phyloP scores from a whole-genome alignment of 768 basidiomycete genomes.

The Mycena leptocephala region DNA sequence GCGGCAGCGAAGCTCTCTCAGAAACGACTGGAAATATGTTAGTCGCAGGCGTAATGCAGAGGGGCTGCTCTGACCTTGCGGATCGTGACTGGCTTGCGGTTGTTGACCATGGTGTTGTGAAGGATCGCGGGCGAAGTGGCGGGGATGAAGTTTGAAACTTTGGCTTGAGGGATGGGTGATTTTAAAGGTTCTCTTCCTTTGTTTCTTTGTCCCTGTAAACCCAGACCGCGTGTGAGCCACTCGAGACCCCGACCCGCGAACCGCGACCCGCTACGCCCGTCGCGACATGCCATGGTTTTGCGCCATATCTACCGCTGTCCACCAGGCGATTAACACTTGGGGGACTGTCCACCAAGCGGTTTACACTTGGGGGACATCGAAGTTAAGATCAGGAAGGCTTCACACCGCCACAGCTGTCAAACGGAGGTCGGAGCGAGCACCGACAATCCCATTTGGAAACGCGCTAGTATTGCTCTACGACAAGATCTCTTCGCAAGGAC shows the following conservation, averaged over 20 bases:
- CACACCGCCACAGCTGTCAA: background rate
- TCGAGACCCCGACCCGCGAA: too few species aligned
- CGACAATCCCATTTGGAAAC: too few species aligned
- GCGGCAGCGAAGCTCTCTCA: background rate
- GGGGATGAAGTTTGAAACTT: too few species aligned
- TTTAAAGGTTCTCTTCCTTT: background rate
- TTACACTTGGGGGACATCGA: too few species aligned
- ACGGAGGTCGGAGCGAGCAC: too few species aligned
- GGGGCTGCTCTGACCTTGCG: background rate
- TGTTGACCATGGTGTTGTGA: slow-evolving; percentile 1
- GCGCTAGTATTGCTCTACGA: too few species aligned
- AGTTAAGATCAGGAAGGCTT: background rate
- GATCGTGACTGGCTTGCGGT: background rate
- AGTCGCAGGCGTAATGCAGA: background rate
- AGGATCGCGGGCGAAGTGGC: background rate
- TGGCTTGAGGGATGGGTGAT: background rate
- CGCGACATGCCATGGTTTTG: background rate
- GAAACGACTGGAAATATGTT: background rate
- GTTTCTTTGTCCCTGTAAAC: background rate
- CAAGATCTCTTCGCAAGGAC: too few species aligned
- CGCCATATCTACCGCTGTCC: background rate
- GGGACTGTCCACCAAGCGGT: too few species aligned
- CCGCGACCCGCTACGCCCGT: background rate
- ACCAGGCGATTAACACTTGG: too few species aligned
- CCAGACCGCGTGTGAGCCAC: background rate